Evolutionary conservation across 495 filamentous ascomycete species (phyloP), one percentile per base, ranked within the genome.

Genomic region (Thozetella sp.): DNA sequence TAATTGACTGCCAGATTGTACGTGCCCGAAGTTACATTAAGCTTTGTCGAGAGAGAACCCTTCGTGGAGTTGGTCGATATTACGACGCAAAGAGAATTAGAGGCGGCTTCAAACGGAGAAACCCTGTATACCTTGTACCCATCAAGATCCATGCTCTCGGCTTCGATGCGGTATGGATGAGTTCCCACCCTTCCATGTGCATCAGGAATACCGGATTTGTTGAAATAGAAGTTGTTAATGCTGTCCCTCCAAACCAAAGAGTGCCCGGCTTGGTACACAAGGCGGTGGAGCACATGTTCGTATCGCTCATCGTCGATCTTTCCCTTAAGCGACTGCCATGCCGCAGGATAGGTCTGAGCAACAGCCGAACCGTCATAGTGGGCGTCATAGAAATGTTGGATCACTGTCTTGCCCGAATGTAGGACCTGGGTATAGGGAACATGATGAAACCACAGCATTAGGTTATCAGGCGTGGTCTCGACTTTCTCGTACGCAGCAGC

Each of bases 371-470:
- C 88, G 19, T 62, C 73, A 69, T 92, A 90, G 69, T 92, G 78
- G 25, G 86, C 85, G 61, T 92, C 84, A 65, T 91, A 92, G 66
- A 92, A 90, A 66, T 92, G 86, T 69, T 92, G 89, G 54, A 92
- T 90, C 1, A 92, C 87, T 0, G 87, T 88, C 69, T 88, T 84
- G 6, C 87, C 86, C 4, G 78, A 86, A 45, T 88, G 17, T 25
- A 92, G 82, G 22, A 67, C 71, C 34, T 89, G 83, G 0, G 86
- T 91, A 62, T 89, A 92, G 19, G 79, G 77, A 0, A 92, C 87
- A 66, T 92, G 89, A 65, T 92, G 89, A 73, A 92, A 92, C 89
- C 88, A 92, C 3, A 92, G 73, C 0, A 91, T 66, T 4, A 92
- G 75, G 51, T 92, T 75, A 56, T 92, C 89, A 0, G 89, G 88